Conservation (phyloP, 495 filamentous ascomycete genomes). For the Aspergillus biplanus region DNA sequence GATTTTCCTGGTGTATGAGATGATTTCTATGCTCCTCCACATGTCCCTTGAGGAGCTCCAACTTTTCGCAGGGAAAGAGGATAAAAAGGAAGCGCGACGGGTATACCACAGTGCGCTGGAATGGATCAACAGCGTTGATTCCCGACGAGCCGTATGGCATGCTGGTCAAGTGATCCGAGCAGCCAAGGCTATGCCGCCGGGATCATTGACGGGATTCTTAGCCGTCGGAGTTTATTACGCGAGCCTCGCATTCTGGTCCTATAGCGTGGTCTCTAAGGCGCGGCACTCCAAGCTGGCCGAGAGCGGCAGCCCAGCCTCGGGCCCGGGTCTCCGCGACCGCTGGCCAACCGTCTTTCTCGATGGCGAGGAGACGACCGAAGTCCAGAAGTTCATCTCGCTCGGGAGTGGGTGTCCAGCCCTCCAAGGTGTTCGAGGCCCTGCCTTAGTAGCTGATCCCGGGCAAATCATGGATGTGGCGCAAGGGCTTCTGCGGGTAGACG, state of each 20-base stretch:
- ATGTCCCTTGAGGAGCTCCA: conserved; percentile 67
- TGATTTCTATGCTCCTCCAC: conserved; percentile 62
- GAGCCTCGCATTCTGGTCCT: conserved; percentile 62
- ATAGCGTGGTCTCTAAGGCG: conserved; percentile 51
- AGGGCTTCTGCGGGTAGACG: conserved; percentile 29
- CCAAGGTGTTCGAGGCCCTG: conserved; percentile 31
- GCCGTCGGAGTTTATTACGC: conserved; percentile 65
- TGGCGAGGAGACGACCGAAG: conserved; percentile 42
- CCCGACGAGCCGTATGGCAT: conserved; percentile 62
- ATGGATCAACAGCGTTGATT: conserved; percentile 56
- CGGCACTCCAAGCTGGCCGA: conserved; percentile 28
- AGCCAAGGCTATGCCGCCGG: conserved; percentile 50
- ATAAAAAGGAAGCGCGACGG: conserved; percentile 59
- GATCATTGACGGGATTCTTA: conserved; percentile 58
- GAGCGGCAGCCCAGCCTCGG: conserved; percentile 17
- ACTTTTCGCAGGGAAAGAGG: conserved; percentile 65
- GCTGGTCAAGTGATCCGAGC: conserved; percentile 63
- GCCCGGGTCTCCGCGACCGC: conserved; percentile 8
- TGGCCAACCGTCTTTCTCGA: conserved; percentile 51
- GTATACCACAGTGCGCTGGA: conserved; percentile 55
- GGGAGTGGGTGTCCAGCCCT: conserved; percentile 49
- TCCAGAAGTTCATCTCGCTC: conserved; percentile 52
- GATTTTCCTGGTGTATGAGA: conserved; percentile 53
- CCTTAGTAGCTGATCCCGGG: conserved; percentile 29
- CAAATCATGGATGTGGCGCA: conserved; percentile 33